A percentile compares a stretch with the other conserved stretches of the same genome.
phyloP scores from a whole-genome alignment of 306 rosid species.

The Fragaria nilgerrensis region DNA sequence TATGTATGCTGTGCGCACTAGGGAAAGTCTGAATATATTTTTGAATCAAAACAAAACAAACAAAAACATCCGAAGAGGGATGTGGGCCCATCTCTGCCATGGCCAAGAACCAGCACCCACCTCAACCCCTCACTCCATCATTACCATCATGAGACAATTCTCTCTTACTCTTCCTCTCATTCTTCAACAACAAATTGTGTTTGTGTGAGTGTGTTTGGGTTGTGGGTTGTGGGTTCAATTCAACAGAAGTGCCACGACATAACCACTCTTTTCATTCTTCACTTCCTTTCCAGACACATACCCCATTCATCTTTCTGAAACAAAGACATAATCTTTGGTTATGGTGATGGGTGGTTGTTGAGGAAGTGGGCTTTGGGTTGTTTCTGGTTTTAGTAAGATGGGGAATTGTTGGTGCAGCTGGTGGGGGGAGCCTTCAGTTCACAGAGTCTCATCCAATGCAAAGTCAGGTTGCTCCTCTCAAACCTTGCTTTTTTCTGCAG shows the following conservation, averaged over 20 bases:
- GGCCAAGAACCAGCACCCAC: constrained; percentile 41
- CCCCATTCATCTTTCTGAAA: constrained; percentile 23
- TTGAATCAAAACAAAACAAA: constrained; percentile 34
- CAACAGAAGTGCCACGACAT: not conserved
- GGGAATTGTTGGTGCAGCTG: constrained; percentile 77
- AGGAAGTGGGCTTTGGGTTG: constrained; percentile 27
- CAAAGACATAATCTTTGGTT: constrained; percentile 16
- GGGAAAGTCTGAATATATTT: constrained; percentile 31
- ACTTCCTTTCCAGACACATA: constrained; percentile 4
- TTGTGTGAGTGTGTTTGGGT: not conserved
- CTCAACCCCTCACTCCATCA: constrained; percentile 52
- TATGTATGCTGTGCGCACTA: constrained; percentile 40
- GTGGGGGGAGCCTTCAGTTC: constrained; percentile 56
- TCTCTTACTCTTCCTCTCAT: constrained; percentile 32
- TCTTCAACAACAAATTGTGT: constrained; percentile 16
- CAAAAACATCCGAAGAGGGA: not conserved
- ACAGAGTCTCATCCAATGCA: constrained; percentile 84
- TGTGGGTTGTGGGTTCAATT: constrained; percentile 11
- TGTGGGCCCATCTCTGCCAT: constrained; percentile 64
- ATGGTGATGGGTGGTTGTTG: constrained; percentile 43
- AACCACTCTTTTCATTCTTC: not conserved
- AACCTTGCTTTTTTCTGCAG: not conserved
- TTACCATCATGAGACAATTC: constrained; percentile 48
- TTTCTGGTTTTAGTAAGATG: constrained; percentile 47
- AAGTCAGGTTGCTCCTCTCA: constrained; percentile 64